These are phyloP conservation scores for Candida takata DNA, from an alignment of 805 yeast species.

Conservation along the genomic window DNA sequence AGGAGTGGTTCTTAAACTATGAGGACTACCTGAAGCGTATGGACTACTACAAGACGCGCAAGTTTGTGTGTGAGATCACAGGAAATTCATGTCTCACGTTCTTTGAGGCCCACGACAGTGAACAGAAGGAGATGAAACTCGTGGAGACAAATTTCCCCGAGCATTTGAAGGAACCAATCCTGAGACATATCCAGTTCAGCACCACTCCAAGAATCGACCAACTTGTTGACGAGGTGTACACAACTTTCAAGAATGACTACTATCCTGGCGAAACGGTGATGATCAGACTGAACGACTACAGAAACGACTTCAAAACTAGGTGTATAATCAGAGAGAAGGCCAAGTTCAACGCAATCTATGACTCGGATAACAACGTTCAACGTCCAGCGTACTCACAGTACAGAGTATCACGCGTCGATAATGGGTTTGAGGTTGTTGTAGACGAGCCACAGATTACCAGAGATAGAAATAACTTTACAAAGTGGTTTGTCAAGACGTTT, in stretches of 20 bases:
- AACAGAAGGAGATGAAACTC: constrained; percentile 50
- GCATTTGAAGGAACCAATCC: constrained; percentile 85
- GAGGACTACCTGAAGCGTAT: constrained; percentile 66
- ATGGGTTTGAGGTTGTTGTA: constrained; percentile 56
- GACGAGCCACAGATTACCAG: constrained; percentile 70
- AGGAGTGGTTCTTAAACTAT: constrained; percentile 79
- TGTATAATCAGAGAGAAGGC: constrained; percentile 80
- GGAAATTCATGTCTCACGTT: constrained; percentile 89
- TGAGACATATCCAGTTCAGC: constrained; percentile 77
- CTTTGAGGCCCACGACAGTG: constrained; percentile 82
- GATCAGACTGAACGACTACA: constrained; percentile 35
- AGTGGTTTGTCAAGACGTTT: constrained; percentile 85
- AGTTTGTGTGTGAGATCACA: constrained; percentile 92
- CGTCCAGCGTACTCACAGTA: constrained; percentile 59
- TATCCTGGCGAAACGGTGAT: constrained; percentile 87
- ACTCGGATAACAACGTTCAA: constrained; percentile 28
- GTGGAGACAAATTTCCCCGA: constrained; percentile 86
- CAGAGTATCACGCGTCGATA: constrained; percentile 52
- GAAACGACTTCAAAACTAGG: constrained; percentile 23
- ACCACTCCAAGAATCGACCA: constrained; percentile 75
- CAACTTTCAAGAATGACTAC: constrained; percentile 69
- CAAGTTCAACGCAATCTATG: constrained; percentile 49
- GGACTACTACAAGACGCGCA: constrained; percentile 66
- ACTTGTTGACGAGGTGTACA: constrained; percentile 81
- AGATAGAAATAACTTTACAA: constrained; percentile 83